Evolutionary conservation across 257 asterid species (phyloP), one percentile per base, ranked within the genome.

Genomic region (Salvia rosmarinus): DNA sequence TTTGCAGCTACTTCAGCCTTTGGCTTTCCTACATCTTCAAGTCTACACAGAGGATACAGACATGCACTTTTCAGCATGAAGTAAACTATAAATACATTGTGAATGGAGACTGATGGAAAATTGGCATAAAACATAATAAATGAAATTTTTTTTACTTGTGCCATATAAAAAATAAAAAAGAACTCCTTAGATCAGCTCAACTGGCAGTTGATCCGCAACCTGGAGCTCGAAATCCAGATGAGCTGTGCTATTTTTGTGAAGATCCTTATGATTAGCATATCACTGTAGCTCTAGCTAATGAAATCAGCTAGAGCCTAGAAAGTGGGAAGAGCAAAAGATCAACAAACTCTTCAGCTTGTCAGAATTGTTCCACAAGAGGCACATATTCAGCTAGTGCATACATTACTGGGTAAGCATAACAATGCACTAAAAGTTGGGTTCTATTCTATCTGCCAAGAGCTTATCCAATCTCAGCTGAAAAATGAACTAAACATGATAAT

Each of bases 1-100:
- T 84, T 84, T 5, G 99, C 97, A 77, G 99, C 99, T 77, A 94
- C 95, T 84, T 94, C 99, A 51, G 99, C 99, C 85, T 94, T 94
- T 67, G 99, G 99, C 82, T 88, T 89, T 81, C 97, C 99, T 25
- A 94, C 99, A 86, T 94, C 99, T 78, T 88, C 91, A 78, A 88
- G 88, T 85, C 99, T 94, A 71, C 82, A 86, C 47, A 56, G 59
- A 69, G 66, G 56, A 66, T 16, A 74, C 30, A 61, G 42, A 56
- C 12, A 56, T 8, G 9, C 39, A 72, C 62, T 46, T 67, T 39
- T 67, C 68, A 75, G 58, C 67, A 68, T 51, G 46, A 79, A 56
- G 67, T 42, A 42, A 67, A 68, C 42, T 20, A 50, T 25, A 35
- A 72, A 30, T 19, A 54, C 42, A 68, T 32, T 12, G 43, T 56